These are phyloP conservation scores for Eutypella sp. DNA, from an alignment of 2,329 filamentous ascomycete genomes.

Conservation along the genomic window DNA sequence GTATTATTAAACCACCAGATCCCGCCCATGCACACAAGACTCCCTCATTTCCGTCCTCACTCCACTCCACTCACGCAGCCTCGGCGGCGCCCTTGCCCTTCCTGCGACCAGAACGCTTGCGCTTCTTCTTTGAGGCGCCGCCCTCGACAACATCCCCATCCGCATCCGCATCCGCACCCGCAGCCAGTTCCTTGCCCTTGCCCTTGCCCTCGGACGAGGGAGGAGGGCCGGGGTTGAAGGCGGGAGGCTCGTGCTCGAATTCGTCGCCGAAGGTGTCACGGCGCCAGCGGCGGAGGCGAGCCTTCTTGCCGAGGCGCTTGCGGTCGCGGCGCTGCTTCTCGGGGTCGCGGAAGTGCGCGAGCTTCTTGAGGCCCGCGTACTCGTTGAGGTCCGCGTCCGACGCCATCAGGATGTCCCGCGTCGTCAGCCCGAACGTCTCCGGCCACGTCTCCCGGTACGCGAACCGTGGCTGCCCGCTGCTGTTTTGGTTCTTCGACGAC, in stretches of 20 bases:
- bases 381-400: conserved; percentile 82
- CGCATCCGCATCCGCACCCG: conserved; percentile 9
- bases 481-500: conserved; percentile 13
- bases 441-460: conserved; percentile 94
- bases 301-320: conserved; percentile 90
- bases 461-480: conserved; percentile 50
- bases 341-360: conserved; percentile 80
- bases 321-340: conserved; percentile 87
- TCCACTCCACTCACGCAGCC: neutral
- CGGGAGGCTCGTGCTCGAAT: conserved; percentile 51
- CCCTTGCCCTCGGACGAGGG: too few relatives aligned
- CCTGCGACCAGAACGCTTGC: conserved; percentile 24
- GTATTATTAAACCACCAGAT: neutral
- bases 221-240: conserved; percentile 54
- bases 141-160: conserved; percentile 30
- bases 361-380: conserved; percentile 90
- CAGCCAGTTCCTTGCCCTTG: conserved; percentile 14
- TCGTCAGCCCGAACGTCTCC: conserved; percentile 80
- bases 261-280: conserved; percentile 57
- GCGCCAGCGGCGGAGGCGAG: conserved; percentile 80
- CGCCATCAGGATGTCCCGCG: conserved; percentile 83
- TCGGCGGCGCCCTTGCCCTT: conserved; percentile 14
- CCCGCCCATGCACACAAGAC: neutral
- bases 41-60: neutral
- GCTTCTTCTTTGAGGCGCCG: conserved; percentile 30